Conservation (phyloP, 352 stramenopile genomes). For the Phytophthora pistaciae region DNA sequence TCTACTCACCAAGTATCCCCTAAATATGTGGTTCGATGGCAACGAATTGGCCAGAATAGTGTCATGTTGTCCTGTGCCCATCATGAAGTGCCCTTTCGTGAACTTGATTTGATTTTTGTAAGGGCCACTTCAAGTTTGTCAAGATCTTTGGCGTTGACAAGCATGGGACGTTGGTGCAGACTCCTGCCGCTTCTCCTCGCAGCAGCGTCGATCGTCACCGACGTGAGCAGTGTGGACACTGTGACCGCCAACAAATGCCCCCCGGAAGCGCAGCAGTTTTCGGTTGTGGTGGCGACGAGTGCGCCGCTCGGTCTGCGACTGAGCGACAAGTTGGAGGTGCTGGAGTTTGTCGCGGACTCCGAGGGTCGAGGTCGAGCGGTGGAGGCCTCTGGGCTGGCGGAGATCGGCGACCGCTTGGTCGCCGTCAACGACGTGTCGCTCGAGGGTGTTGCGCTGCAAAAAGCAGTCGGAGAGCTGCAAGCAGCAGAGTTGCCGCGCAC, state of each 20-base stretch:
- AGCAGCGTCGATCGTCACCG: background rate
- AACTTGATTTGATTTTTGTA: background rate
- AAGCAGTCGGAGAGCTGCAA: constrained; percentile 51
- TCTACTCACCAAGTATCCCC: background rate
- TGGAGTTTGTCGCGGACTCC: constrained; percentile 68
- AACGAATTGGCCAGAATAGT: background rate
- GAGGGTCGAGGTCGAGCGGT: constrained; percentile 64
- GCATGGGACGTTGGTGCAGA: background rate
- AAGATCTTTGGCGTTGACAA: constrained; percentile 8
- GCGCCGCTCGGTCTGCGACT: constrained; percentile 69
- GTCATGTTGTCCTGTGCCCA: background rate
- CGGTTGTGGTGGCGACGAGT: constrained; percentile 43
- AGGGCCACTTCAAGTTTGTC: constrained; percentile 20
- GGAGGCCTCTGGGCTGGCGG: constrained; percentile 66
- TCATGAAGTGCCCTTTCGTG: constrained; percentile 7
- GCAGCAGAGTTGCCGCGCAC: constrained; percentile 52
- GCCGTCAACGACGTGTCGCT: constrained; percentile 65
- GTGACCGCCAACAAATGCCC: constrained; percentile 16
- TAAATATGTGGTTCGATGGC: background rate
- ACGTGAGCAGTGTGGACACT: constrained; percentile 6
- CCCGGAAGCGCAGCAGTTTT: constrained; percentile 52
- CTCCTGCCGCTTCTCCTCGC: constrained; percentile 20
- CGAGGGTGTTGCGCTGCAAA: constrained; percentile 40
- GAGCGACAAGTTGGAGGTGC: constrained; percentile 65
- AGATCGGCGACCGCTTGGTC: constrained; percentile 76